Evolutionary conservation across 2,329 filamentous ascomycete genomes (phyloP).

Genomic region (Pestalotiopsis sp.): DNA sequence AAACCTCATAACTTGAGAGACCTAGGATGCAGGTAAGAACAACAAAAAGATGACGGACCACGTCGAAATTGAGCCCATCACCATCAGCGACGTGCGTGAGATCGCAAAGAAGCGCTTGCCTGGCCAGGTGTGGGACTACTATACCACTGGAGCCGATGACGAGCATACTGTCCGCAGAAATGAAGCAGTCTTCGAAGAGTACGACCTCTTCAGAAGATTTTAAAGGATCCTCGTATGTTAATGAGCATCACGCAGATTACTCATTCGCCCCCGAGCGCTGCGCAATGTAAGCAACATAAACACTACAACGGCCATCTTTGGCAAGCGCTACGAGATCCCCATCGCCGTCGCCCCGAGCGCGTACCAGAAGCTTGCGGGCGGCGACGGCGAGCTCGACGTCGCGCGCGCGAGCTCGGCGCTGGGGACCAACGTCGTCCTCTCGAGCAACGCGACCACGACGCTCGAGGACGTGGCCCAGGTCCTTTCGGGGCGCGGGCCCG

Average conservation of each 20-base stretch:
- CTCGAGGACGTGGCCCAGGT: background rate
- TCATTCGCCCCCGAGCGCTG: background rate
- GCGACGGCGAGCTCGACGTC: background rate
- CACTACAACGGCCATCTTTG: background rate
- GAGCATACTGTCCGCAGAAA: background rate
- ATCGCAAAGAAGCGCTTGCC: background rate
- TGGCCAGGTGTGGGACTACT: background rate
- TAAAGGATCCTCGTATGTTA: too few species aligned
- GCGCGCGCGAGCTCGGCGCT: background rate
- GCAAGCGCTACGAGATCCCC: background rate
- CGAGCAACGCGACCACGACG: background rate
- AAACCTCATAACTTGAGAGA: background rate
- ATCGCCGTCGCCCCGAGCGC: constrained; percentile 1
- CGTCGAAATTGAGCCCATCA: background rate
- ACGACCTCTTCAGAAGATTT: too few species aligned
- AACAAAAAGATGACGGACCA: background rate
- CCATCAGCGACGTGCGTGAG: background rate
- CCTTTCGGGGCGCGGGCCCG: background rate
- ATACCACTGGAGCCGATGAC: background rate
- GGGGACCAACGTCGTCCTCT: background rate
- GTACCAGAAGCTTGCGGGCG: background rate
- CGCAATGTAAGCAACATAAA: background rate
- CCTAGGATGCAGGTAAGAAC: background rate
- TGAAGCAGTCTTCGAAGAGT: background rate
- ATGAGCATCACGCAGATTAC: background rate